Percentiles rank a stretch among this genome's conserved stretches.
Conservation (phyloP, 139 green algal genomes). For the Micractinium conductrix region DNA sequence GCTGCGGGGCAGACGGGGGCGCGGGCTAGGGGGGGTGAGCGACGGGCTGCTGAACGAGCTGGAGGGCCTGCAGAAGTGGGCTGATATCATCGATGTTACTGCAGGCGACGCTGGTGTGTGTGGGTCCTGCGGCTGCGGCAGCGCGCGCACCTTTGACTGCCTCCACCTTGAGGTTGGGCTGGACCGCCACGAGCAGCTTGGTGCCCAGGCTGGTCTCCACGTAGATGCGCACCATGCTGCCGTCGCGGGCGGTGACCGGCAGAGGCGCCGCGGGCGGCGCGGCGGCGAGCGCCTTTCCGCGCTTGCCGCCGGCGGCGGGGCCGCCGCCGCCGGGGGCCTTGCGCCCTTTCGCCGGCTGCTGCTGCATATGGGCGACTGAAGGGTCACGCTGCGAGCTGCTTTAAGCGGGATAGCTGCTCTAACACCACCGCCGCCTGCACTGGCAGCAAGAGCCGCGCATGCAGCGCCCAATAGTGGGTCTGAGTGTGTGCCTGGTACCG, state of each 20-base stretch:
- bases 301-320: not conserved
- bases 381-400: not conserved
- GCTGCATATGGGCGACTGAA: not conserved
- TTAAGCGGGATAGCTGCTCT: too few relatives aligned
- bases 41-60: not conserved
- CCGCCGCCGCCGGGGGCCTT: too few relatives aligned
- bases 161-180: not conserved
- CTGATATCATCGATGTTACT: too few relatives aligned
- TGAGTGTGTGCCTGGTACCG: too few relatives aligned
- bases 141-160: slow-evolving; percentile 11
- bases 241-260: too few relatives aligned
- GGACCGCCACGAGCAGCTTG: slow-evolving; percentile 13
- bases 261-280: too few relatives aligned
- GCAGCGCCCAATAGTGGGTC: too few relatives aligned
- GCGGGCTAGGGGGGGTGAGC: not conserved
- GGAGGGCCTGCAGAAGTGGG: too few relatives aligned
- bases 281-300: not conserved
- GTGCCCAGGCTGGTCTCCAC: slow-evolving; percentile 22
- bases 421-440: too few relatives aligned
- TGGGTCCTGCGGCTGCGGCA: not conserved
- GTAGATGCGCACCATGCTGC: slow-evolving; percentile 3
- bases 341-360: not conserved
- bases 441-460: too few relatives aligned
- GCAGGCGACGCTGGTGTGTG: not conserved
- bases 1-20: not conserved